Base-by-base conservation (phyloP, 495 filamentous ascomycete species). In the Astrothelium subdiscretum region DNA sequence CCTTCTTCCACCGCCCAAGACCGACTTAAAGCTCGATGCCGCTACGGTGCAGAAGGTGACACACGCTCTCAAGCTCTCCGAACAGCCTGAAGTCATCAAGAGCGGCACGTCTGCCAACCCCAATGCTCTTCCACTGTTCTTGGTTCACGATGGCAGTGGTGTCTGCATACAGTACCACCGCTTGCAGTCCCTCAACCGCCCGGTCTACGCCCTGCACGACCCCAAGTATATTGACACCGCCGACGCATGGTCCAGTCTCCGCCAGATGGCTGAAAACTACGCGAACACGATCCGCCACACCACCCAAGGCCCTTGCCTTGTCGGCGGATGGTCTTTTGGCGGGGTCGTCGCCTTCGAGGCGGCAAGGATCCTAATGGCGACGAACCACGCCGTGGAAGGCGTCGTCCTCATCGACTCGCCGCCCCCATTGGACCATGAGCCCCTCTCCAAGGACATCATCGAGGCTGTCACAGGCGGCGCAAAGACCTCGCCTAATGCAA, bases 401-500 rank as follows among this genome's bases (percentile, higher is more conserved):
- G 26, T 63, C 26, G n/a, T 66, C 24, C 32, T 66, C 22, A 63
- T 66, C 52, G 64, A 66, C n/a, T 66, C 64, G 18, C 64, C 64
- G 11, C 26, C 32, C 27, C 60, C 60, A 35, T 18, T 59, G 1
- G 40, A 66, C 20, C 64, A 63, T 35, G 4, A 66, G 40, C 64
- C 64, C 12, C 64, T 66, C 32, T 52, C 57, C 38, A 12, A 26
- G 22, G 58, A 4, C 35, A 44, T 61, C 40, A 59, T 64, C 62
- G 38, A 64, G n/a, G 38, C 54, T 27, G 62, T 60, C 29, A 64
- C 32, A 31, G 40, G 32, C 57, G 40, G 44, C 59, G 35, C 24
- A 29, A 59, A 22, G 58, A 64, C 43, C 32, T 27, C 31, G 31
- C 58, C 57, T 27, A 59, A 27, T 32, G 32, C 62, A 22, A 65